Percentiles rank a stretch among this genome's conserved stretches.
These are phyloP conservation scores for Suillus occidentalis DNA, from an alignment of 768 basidiomycete genomes.

Conservation along the genomic window DNA sequence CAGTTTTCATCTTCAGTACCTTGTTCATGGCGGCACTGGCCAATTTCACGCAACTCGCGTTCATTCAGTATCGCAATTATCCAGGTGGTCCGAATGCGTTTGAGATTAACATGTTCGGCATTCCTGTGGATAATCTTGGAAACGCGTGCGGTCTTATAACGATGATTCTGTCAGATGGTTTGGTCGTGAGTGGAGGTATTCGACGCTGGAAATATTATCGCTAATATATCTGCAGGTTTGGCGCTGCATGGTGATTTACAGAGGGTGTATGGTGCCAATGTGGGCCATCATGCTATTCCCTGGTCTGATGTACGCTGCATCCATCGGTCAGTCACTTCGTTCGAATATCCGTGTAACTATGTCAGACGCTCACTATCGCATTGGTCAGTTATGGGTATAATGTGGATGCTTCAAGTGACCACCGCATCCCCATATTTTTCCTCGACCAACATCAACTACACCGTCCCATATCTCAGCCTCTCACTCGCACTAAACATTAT, in stretches of 20 bases:
- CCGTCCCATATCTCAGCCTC: slow-evolving; percentile 26
- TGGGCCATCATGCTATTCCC: neutral
- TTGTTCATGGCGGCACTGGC: slow-evolving; percentile 19
- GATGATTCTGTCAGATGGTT: slow-evolving; percentile 18
- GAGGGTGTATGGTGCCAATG: neutral
- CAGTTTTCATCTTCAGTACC: slow-evolving; percentile 20
- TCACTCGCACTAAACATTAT: slow-evolving; percentile 34
- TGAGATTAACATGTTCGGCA: slow-evolving; percentile 19
- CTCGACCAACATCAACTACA: slow-evolving; percentile 13
- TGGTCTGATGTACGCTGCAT: neutral
- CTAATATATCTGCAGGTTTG: neutral
- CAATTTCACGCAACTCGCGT: slow-evolving; percentile 27
- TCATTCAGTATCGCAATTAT: slow-evolving; percentile 33
- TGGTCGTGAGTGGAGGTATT: slow-evolving; percentile 14
- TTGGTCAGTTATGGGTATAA: neutral
- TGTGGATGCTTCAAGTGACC: slow-evolving; percentile 2
- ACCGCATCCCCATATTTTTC: slow-evolving; percentile 1
- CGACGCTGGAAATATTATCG: neutral
- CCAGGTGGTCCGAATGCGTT: slow-evolving; percentile 32
- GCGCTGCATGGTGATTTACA: slow-evolving; percentile 6
- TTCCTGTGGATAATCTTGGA: slow-evolving; percentile 17
- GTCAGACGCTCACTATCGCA: neutral
- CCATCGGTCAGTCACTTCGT: neutral
- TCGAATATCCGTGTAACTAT: neutral
- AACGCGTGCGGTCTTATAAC: slow-evolving; percentile 15